Conservation (phyloP, 768 basidiomycete genomes). For the Strobilomyces echinocephalus region DNA sequence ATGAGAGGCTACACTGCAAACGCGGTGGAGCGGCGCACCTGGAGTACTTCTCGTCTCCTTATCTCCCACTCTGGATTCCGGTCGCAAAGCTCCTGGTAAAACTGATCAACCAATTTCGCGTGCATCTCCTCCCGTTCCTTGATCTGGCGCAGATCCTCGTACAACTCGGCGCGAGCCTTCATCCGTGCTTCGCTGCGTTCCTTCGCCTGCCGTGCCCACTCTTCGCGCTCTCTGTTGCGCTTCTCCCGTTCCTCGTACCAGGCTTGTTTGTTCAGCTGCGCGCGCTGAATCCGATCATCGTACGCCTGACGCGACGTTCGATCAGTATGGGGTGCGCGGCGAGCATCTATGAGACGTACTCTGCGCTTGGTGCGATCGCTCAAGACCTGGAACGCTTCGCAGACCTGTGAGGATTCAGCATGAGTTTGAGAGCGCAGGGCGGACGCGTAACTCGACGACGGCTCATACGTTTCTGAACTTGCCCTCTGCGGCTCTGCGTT, state of each 20-base stretch:
- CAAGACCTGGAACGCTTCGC: conserved; percentile 57
- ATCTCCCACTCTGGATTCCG: conserved; percentile 60
- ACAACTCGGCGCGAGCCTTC: conserved; percentile 35
- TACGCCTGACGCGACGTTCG: conserved; percentile 37
- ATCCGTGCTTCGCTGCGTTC: conserved; percentile 49
- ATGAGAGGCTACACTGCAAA: conserved; percentile 6
- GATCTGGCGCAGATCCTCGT: conserved; percentile 36
- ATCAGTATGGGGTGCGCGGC: background rate
- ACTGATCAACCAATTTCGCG: conserved; percentile 43
- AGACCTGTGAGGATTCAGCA: conserved; percentile 42
- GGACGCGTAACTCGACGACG: conserved; percentile 21
- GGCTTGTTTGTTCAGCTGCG: conserved; percentile 20
- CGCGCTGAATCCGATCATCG: conserved; percentile 38
- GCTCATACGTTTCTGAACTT: conserved; percentile 56
- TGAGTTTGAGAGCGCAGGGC: conserved; percentile 6
- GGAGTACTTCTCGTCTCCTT: conserved; percentile 46
- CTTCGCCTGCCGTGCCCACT: conserved; percentile 50
- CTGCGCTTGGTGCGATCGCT: conserved; percentile 51
- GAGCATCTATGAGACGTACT: conserved; percentile 32
- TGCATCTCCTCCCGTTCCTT: conserved; percentile 40
- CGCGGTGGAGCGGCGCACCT: conserved; percentile 34
- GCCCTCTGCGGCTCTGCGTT: conserved; percentile 50
- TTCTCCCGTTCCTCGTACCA: conserved; percentile 37
- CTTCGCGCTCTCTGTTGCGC: conserved; percentile 46
- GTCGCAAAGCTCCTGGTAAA: conserved; percentile 51